Evolutionary conservation across 306 rosid species (phyloP).

Genomic region (Cucurbita moschata): DNA sequence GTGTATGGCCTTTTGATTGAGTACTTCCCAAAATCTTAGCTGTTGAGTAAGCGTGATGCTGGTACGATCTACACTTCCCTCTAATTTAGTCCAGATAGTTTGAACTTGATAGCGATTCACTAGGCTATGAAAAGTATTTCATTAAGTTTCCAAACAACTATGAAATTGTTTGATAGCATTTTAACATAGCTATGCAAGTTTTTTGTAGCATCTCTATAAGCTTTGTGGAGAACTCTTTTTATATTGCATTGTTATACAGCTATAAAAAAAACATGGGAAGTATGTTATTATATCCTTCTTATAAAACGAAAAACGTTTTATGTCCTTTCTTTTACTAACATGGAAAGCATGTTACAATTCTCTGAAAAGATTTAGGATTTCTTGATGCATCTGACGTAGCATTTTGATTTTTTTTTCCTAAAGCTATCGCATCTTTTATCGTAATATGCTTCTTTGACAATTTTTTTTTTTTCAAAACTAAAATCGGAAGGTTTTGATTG

Average conservation of each 20-base stretch:
- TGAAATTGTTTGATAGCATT: not conserved
- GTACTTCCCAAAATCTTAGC: not conserved
- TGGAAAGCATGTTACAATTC: not conserved
- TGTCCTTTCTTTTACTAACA: not conserved
- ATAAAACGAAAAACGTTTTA: not conserved
- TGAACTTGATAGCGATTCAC: not conserved
- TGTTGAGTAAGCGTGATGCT: not conserved
- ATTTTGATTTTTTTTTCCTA: not conserved
- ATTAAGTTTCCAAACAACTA: not conserved
- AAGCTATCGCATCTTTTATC: not conserved
- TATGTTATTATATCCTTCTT: not conserved
- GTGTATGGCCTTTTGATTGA: not conserved
- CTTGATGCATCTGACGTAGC: not conserved
- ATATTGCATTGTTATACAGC: not conserved
- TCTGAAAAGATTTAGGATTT: not conserved
- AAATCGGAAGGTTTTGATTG: not conserved
- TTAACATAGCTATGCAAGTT: not conserved
- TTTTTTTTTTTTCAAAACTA: not conserved
- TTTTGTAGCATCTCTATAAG: not conserved
- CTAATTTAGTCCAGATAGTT: not conserved
- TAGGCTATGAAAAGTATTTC: not conserved
- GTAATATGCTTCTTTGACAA: not conserved
- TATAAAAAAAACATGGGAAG: not conserved
- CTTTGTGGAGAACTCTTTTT: not conserved
- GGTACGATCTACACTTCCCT: not conserved